Percentiles rank a stretch among this genome's conserved stretches.
phyloP scores from a whole-genome alignment of 1,284 basidiomycete genomes.

The Heterobasidion annosum region DNA sequence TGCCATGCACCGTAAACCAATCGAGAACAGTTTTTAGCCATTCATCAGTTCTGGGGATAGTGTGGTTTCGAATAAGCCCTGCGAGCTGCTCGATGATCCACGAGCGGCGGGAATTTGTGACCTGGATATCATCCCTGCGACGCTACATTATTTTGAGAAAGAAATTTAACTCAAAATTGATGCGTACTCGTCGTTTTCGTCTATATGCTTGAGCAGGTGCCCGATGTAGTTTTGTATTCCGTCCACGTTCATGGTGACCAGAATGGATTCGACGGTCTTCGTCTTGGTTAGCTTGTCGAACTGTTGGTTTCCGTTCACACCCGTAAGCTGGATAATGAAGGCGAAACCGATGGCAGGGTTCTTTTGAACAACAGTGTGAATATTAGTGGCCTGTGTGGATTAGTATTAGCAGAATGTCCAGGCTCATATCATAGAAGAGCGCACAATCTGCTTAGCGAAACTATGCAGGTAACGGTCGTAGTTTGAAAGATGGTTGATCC shows the following conservation, averaged over 20 bases:
- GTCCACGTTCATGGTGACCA: conserved; percentile 66
- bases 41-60: conserved; percentile 74
- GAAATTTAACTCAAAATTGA: conserved; percentile 7
- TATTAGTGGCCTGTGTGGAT: conserved; percentile 51
- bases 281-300: conserved; percentile 92
- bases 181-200: conserved; percentile 39
- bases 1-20: conserved; percentile 78
- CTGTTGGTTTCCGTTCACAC: conserved; percentile 78
- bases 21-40: conserved; percentile 74
- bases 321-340: conserved; percentile 81
- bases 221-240: conserved; percentile 77
- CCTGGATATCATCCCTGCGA: conserved; percentile 35
- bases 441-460: conserved; percentile 72
- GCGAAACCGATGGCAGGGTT: conserved; percentile 81
- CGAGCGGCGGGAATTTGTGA: conserved; percentile 44
- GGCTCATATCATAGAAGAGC: conserved; percentile 15
- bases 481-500: conserved; percentile 92
- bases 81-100: conserved; percentile 90
- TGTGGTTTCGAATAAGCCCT: conserved; percentile 70
- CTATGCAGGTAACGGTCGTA: conserved; percentile 86
- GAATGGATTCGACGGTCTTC: conserved; percentile 85
- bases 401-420: conserved; percentile 4
- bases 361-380: conserved; percentile 68
- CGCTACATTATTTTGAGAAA: background rate
- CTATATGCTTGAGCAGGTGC: conserved; percentile 60